A percentile compares a stretch with the other conserved stretches of the same genome.
Evolutionary conservation across 257 asterid genomes (phyloP).

Genomic region (Anisodus acutangulus): DNA sequence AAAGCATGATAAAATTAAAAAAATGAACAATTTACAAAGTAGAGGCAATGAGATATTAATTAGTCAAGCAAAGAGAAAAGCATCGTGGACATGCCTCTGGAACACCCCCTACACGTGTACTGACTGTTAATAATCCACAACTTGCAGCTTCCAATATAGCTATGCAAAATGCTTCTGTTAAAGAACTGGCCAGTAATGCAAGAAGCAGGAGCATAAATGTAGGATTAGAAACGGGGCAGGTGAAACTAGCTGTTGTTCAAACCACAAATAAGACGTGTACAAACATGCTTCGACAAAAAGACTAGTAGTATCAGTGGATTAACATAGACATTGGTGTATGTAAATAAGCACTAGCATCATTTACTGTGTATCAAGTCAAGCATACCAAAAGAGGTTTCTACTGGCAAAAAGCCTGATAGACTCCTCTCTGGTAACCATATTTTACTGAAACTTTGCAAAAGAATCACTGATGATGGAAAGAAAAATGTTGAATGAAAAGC

Average conservation of each 20-base stretch:
- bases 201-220: conserved; percentile 35
- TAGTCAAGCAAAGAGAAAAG: conserved; percentile 36
- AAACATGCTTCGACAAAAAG: neutral
- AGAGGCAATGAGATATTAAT: conserved; percentile 17
- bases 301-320: too few relatives aligned
- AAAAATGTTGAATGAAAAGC: too few relatives aligned
- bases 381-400: too few relatives aligned
- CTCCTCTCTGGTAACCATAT: too few relatives aligned
- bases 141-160: conserved; percentile 83
- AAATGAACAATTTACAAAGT: conserved; percentile 26
- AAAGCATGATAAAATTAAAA: conserved; percentile 28
- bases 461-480: too few relatives aligned
- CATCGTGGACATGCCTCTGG: conserved; percentile 78
- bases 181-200: conserved; percentile 57
- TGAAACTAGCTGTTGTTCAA: conserved; percentile 3
- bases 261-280: neutral
- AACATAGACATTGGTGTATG: too few relatives aligned
- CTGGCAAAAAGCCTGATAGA: too few relatives aligned
- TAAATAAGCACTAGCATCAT: too few relatives aligned
- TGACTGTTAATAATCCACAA: conserved; percentile 93
- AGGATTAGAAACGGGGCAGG: conserved; percentile 4
- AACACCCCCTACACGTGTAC: conserved; percentile 97
- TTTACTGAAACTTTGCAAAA: too few relatives aligned
- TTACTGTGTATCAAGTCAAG: too few relatives aligned
- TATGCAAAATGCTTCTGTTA: conserved; percentile 53